A percentile compares a stretch with the other conserved stretches of the same genome.
phyloP scores from a whole-genome alignment of 768 basidiomycete species.

The Chalciporus chontae region DNA sequence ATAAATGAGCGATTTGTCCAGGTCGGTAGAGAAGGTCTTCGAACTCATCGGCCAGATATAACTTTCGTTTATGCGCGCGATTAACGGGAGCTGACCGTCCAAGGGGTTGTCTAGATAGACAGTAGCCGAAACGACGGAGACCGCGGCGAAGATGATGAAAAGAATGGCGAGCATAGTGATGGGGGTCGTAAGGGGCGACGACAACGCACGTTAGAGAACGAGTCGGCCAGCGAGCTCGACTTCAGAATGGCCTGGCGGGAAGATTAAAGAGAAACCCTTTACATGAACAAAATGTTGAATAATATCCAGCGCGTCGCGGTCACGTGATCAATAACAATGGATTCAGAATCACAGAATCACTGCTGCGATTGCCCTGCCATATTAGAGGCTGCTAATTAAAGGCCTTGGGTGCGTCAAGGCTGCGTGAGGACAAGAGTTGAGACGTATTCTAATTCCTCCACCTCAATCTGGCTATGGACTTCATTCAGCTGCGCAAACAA shows the following conservation, averaged over 20 bases:
- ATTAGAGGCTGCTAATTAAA: too few species aligned
- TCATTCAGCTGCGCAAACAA: too few species aligned
- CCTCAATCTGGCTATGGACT: too few species aligned
- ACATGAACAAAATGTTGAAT: too few species aligned
- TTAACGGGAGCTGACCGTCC: constrained; percentile 68
- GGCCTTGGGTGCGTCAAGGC: too few species aligned
- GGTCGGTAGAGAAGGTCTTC: constrained; percentile 57
- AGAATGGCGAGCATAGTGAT: constrained; percentile 63
- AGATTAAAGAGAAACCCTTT: not conserved
- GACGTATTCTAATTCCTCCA: too few species aligned
- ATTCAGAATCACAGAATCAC: too few species aligned
- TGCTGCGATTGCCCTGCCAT: too few species aligned
- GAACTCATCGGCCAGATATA: constrained; percentile 71
- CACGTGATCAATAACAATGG: not conserved
- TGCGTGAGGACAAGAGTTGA: too few species aligned
- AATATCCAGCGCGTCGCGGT: not conserved
- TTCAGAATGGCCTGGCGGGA: constrained; percentile 15
- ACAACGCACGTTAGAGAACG: constrained; percentile 35
- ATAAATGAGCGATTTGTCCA: constrained; percentile 45
- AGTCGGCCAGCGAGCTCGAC: constrained; percentile 61
- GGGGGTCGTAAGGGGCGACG: constrained; percentile 45
- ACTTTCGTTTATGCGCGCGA: constrained; percentile 62
- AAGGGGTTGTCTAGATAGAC: constrained; percentile 58
- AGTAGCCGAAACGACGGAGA: constrained; percentile 39
- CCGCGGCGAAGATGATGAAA: constrained; percentile 46